Evolutionary conservation across 75 land plant genomes (phyloP).

Genomic region (Isoetes taiwanensis): DNA sequence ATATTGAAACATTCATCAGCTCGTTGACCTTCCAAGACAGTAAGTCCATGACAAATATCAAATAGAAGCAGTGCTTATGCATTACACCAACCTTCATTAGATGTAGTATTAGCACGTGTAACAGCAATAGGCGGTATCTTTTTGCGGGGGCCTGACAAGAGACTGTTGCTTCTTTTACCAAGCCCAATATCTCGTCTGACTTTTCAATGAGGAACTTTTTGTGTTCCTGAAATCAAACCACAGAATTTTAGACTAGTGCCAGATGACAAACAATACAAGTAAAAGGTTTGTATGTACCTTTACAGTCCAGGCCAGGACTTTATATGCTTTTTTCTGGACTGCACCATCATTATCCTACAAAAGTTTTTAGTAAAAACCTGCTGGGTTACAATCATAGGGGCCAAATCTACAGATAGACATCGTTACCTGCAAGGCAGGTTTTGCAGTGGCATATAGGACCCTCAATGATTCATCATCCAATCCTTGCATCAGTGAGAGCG

Average conservation of each 20-base stretch:
- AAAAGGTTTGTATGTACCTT: slow-evolving; percentile 34
- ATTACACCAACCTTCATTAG: slow-evolving; percentile 35
- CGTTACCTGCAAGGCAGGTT: slow-evolving; percentile 68
- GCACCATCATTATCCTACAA: slow-evolving; percentile 65
- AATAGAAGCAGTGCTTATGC: no score
- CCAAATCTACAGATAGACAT: no score
- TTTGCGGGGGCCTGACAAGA: slow-evolving; percentile 71
- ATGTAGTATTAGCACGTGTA: slow-evolving; percentile 51
- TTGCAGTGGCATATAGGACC: slow-evolving; percentile 41
- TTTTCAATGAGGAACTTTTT: slow-evolving; percentile 35
- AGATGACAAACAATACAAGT: neutral
- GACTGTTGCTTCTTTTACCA: slow-evolving; percentile 41
- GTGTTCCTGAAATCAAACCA: slow-evolving; percentile 35
- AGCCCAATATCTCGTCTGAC: slow-evolving; percentile 38
- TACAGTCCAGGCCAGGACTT: slow-evolving; percentile 62
- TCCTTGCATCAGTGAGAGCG: slow-evolving; percentile 59
- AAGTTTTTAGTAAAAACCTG: neutral
- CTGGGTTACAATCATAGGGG: neutral
- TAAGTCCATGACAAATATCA: no score
- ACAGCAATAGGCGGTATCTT: slow-evolving; percentile 71
- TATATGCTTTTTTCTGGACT: slow-evolving; percentile 93
- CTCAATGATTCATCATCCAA: slow-evolving; percentile 42
- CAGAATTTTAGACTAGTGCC: neutral
- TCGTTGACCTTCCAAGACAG: no score
- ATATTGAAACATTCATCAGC: no score